These are phyloP conservation scores for Ustilago sp. DNA, from an alignment of 1,284 basidiomycete species.

Conservation along the genomic window DNA sequence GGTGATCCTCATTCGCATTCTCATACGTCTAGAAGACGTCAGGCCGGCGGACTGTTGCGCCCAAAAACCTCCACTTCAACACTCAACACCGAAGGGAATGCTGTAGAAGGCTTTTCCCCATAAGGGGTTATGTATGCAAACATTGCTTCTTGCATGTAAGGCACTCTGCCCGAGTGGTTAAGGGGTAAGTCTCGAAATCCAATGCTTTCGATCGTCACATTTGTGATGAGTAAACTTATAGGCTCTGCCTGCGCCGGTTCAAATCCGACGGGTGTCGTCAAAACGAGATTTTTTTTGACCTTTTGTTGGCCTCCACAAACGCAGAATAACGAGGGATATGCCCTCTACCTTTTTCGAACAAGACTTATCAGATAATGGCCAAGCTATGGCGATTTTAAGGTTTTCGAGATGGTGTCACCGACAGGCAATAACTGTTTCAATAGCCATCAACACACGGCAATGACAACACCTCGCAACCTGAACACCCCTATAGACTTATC, in stretches of 20 bases:
- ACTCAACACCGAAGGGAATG: not conserved
- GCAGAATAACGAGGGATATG: not conserved
- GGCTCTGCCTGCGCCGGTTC: constrained; percentile 52
- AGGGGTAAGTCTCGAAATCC: constrained; percentile 47
- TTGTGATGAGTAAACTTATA: constrained; percentile 38
- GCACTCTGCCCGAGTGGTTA: constrained; percentile 52
- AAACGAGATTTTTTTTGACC: constrained; percentile 9
- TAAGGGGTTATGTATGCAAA: not conserved
- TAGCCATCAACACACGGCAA: too few species aligned
- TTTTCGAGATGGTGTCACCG: not conserved
- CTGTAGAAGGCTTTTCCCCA: not conserved
- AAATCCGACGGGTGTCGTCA: constrained; percentile 50
- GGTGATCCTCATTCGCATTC: not conserved
- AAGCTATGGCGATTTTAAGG: constrained; percentile 8
- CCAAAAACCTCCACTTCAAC: constrained; percentile 1
- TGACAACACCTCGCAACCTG: too few species aligned
- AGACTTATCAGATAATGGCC: not conserved
- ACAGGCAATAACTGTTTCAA: not conserved
- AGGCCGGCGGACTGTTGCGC: constrained; percentile 8
- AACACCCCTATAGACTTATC: too few species aligned
- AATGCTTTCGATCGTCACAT: constrained; percentile 23
- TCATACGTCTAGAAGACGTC: not conserved
- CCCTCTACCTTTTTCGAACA: not conserved
- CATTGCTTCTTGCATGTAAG: not conserved
- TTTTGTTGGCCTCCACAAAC: not conserved